phyloP scores from a whole-genome alignment of 176 grass and related monocot species.

The Eleusine indica region DNA sequence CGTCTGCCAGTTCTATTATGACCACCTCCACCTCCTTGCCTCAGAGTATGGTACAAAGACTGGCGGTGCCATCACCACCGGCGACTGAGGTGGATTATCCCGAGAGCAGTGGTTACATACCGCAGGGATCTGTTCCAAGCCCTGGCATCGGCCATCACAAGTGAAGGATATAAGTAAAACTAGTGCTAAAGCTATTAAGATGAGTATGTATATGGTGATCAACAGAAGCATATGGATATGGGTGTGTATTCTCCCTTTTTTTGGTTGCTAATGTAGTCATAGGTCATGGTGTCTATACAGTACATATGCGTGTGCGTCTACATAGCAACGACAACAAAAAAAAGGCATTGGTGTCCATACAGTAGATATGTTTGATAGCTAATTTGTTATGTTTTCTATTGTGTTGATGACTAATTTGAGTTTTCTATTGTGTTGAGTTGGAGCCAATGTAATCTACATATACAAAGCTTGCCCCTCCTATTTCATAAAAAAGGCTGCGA shows the following conservation, averaged over 20 bases:
- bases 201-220: neutral
- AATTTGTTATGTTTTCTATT: neutral
- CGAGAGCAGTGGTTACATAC: constrained; percentile 13
- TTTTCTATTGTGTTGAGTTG: neutral
- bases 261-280: neutral
- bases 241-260: neutral
- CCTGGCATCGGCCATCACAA: constrained; percentile 42
- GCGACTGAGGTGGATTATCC: neutral
- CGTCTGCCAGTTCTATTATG: neutral
- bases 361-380: neutral
- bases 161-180: neutral
- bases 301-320: neutral
- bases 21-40: neutral
- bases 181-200: neutral
- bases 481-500: neutral
- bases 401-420: neutral
- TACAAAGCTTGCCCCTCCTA: neutral
- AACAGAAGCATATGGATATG: neutral
- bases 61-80: neutral
- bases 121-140: constrained; percentile 40
- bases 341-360: neutral
- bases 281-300: neutral
- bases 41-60: constrained; percentile 9
- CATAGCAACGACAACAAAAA: neutral
- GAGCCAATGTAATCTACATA: neutral